Base-by-base conservation (phyloP, 225 moss, liverwort and hornwort species). In the Climacium dendroides region DNA sequence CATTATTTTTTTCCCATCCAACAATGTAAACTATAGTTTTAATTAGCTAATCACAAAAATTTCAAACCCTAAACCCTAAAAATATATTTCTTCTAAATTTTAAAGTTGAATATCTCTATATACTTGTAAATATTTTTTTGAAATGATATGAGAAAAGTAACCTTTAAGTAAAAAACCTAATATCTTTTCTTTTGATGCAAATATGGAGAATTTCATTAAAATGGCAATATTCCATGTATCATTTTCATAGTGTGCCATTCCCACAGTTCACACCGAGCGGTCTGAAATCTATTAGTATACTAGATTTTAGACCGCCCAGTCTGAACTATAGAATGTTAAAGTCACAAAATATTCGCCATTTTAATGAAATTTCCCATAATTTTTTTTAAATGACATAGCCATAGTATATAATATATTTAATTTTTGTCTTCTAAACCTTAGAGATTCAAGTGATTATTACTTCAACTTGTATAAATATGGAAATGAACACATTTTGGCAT, bases 351-450 rank as follows among this genome's bases (percentile, higher is more conserved):
- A n/a, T n/a, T n/a, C n/a, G n/a, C n/a, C n/a, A n/a, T n/a, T n/a
- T n/a, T n/a, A n/a, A n/a, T n/a, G n/a, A n/a, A n/a, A n/a, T n/a
- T n/a, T n/a, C n/a, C n/a, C n/a, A n/a, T n/a, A n/a, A n/a, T n/a
- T 60, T 63, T 32, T 32, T 8, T 2, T 19, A 39, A 15, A 22
- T 16, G 15, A 28, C 28, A 15, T 10, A 29, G 0, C 16, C 15
- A 15, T 75, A 23, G 3, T 23, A 53, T 22, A 37, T 7, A 37
- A 37, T 10, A 37, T 17, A 10, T 54, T 16, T 37, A 15, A n/a
- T 9, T 53, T n/a, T n/a, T n/a, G 10, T 24, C 4, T 2, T 0
- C 6, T n/a, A n/a, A 76, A 14, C 0, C 1, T 35, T 75, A 5
- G 4, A 0, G 14, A 15, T 16, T 25, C n/a, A 25, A n/a, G 55